phyloP scores from a whole-genome alignment of 176 grass and related monocot species.

The Puya raimondii region DNA sequence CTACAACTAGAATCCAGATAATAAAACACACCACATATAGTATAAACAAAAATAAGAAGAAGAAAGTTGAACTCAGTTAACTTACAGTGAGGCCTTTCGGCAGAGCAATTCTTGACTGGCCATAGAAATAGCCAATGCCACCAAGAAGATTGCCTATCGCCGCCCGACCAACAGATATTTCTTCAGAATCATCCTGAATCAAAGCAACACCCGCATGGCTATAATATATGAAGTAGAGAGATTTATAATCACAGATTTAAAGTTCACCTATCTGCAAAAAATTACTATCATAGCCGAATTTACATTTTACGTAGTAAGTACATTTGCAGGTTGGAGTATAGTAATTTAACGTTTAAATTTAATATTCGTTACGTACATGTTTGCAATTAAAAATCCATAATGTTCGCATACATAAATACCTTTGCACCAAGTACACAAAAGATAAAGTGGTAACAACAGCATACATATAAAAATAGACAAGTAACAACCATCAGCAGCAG shows the following conservation, averaged over 20 bases:
- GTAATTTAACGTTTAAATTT: too few species aligned
- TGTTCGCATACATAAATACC: too few species aligned
- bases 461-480: not conserved
- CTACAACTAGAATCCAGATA: not conserved
- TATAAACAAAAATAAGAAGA: conserved; percentile 5
- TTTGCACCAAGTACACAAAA: too few species aligned
- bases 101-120: conserved; percentile 87
- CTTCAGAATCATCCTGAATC: conserved; percentile 50
- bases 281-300: too few species aligned
- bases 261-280: too few species aligned
- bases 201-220: conserved; percentile 18
- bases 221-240: not conserved
- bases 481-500: not conserved
- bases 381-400: too few species aligned
- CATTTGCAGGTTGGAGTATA: too few species aligned
- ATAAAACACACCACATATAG: conserved; percentile 6
- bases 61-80: conserved; percentile 12
- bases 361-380: too few species aligned
- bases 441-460: not conserved
- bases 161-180: conserved; percentile 57
- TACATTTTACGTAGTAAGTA: too few species aligned
- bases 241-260: not conserved
- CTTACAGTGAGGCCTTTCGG: conserved; percentile 87
- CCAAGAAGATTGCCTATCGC: conserved; percentile 86
- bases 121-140: conserved; percentile 88